Base-by-base conservation (phyloP, 1,139 yeast genomes). In the Eremothecium sinecaudum region DNA sequence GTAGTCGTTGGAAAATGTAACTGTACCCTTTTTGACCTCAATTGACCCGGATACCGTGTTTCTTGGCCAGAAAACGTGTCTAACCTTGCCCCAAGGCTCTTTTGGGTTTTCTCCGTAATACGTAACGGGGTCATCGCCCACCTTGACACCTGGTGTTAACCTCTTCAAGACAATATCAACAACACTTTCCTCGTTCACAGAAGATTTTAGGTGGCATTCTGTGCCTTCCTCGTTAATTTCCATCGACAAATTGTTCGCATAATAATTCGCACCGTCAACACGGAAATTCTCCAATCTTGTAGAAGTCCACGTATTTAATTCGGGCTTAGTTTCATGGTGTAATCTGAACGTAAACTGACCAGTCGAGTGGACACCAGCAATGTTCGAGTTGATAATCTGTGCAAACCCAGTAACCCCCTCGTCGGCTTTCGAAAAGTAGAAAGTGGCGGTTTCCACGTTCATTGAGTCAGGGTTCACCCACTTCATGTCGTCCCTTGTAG, bases 1-100 rank as follows among this genome's bases (percentile, higher is more conserved):
- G 37, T 52, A 64, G 28, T 82, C 84, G 24, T 71, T 65, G 35
- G 43, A 43, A 40, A 38, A 41, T 8, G 41, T 40, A 37, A 11
- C 49, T 48, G 27, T 50, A 46, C 24, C 41, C 36, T 24, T 38
- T 44, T 28, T 42, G 41, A 22, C 36, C 24, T 16, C 36, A 34
- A 90, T 62, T 19, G 73, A 66, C 48, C 98, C 98, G 15, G 52
- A 53, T 30, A 75, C 79, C 11, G 61, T 44, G 58, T 87, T 79
- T 53, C 97, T 72, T 42, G 98, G 98, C 97, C 97, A 90, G 63
- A 90, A 90, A 13, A 75, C 66, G 56, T 90, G 98, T 60, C 95
- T 76, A 96, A 90, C 86, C 12, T 82, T 69, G 8, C 98, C 98
- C 98, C 98, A 90, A 16, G 97, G 97, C 45, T 81, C 74, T 22